Conservation (phyloP, 1,284 basidiomycete species). For the Cystobasidium slooffiae region DNA sequence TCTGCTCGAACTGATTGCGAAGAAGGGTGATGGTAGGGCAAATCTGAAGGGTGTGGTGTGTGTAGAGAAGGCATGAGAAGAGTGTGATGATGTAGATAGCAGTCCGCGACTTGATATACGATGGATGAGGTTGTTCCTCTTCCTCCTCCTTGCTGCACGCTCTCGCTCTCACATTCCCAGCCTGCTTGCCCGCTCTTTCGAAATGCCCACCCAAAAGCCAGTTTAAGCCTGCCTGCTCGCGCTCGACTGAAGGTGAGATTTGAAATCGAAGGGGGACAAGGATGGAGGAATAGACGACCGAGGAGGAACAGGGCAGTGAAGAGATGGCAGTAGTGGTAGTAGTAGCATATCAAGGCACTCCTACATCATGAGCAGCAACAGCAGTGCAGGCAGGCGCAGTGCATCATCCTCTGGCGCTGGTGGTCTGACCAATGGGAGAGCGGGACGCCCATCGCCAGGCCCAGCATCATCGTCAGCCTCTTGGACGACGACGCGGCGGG, state of each 20-base stretch:
- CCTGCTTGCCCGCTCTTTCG: background rate
- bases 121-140: too few species aligned
- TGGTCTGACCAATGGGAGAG: constrained; percentile 13
- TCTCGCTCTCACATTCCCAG: background rate
- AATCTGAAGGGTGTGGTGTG: too few species aligned
- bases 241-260: background rate
- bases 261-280: too few species aligned
- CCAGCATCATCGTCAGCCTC: background rate
- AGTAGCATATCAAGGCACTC: background rate
- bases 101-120: too few species aligned
- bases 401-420: background rate
- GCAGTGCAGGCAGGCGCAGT: background rate
- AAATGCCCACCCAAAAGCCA: background rate
- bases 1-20: too few species aligned
- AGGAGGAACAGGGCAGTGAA: background rate
- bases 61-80: too few species aligned
- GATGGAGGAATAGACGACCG: background rate
- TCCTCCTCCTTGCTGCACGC: too few species aligned
- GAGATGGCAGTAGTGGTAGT: background rate
- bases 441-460: background rate
- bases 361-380: background rate
- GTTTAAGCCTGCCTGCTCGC: constrained; percentile 14
- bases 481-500: background rate
- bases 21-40: too few species aligned
- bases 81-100: too few species aligned